Percentiles rank a stretch among this genome's conserved stretches.
Conservation (phyloP, 73 alveolate species). For the Uronychia setigera region DNA sequence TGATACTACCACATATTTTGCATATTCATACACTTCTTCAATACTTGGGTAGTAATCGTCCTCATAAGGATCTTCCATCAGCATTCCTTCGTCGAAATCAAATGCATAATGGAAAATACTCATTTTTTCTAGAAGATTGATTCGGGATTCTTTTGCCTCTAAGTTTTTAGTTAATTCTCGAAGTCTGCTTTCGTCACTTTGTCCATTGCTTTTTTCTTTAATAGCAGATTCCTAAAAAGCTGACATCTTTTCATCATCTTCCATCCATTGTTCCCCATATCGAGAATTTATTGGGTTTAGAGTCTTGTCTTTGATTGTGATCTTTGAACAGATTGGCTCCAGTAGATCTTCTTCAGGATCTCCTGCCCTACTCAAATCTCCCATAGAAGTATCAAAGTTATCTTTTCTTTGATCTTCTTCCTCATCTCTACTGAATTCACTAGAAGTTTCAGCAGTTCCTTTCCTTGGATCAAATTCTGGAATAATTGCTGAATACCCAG, state of each 20-base stretch:
- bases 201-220: not conserved
- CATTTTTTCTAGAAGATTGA: slow-evolving; percentile 27
- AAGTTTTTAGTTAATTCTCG: too few relatives aligned
- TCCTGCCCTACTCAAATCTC: not conserved
- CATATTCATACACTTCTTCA: slow-evolving; percentile 86
- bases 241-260: too few relatives aligned
- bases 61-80: slow-evolving; percentile 25
- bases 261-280: too few relatives aligned
- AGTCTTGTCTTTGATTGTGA: not conserved
- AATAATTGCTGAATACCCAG: not conserved
- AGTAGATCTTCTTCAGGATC: not conserved
- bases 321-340: not conserved
- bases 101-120: slow-evolving; percentile 34
- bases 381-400: not conserved
- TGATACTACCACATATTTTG: slow-evolving; percentile 89
- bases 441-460: not conserved
- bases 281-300: not conserved
- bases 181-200: slow-evolving; percentile 3
- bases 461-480: not conserved
- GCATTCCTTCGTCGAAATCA: slow-evolving; percentile 43
- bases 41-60: slow-evolving; percentile 55
- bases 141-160: slow-evolving; percentile 54
- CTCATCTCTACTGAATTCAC: not conserved
- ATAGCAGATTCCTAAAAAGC: not conserved
- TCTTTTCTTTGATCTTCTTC: not conserved